Base-by-base conservation (phyloP, 2,329 filamentous ascomycete species). In the Cladosporium cucumerinum region DNA sequence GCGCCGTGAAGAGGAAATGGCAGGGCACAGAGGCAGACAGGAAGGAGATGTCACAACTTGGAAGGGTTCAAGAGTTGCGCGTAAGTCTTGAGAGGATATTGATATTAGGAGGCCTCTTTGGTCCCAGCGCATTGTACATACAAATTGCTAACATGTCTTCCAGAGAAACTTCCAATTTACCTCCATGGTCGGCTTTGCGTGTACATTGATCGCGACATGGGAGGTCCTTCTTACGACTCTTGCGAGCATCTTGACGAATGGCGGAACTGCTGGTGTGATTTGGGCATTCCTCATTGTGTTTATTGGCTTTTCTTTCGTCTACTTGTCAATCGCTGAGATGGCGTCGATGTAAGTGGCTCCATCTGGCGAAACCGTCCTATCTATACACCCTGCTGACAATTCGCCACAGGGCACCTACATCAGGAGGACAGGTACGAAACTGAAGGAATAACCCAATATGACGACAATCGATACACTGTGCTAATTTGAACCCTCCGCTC, bases 281-380 rank as follows among this genome's bases (percentile, higher is more conserved):
- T 78, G 70, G 69, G 68, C 68, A 8, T 78, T 74, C 51, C 68
- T 79, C 34, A 70, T 71, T 57, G 74, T 72, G 0, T 73, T 72
- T 25, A 57, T 76, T 21, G 76, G 77, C 6, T 75, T 77, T 57
- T 67, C 70, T 2, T 72, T 75, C 46, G 77, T 80, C 2, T 82
- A 82, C 67, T 79, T 78, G 0, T 79, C 80, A n/a, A 78, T 83
- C 51, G 78, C 78, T 1, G 81, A 84, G 66, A 69, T 82, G 48
- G 80, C 78, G 0, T 82, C 80, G 3, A 79, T 83, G 76, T 73
- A 75, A 18, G 58, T 51, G 71, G 39, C 26, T 11, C 12, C 34
- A 1, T 18, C 36, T 5, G n/a, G 57, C n/a, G 25, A 21, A 8
- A 30, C 6, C 16, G 26, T 16, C 28, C 25, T 25, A 1, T 11